phyloP scores from a whole-genome alignment of 2,329 filamentous ascomycete species.

The Fusarium longipes region DNA sequence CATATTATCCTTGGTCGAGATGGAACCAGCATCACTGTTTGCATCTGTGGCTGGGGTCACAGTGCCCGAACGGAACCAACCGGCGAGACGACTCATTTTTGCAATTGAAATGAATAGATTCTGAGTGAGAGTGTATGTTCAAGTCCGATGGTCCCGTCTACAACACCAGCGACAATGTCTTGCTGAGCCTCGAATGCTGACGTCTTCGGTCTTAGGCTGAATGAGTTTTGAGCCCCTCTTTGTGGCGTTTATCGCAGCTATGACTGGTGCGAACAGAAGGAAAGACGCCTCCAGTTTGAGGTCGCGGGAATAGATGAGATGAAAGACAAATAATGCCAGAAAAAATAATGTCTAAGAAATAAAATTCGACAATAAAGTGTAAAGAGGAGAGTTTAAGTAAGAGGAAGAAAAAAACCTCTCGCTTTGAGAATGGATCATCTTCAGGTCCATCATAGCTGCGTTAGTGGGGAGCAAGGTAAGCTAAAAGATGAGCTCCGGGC shows the following conservation, averaged over 20 bases:
- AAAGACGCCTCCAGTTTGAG: not conserved
- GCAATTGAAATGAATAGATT: not conserved
- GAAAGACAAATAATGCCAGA: not conserved
- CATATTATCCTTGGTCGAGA: conserved; percentile 43
- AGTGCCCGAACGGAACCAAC: conserved; percentile 62
- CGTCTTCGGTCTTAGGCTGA: conserved; percentile 38
- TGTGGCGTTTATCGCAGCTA: conserved; percentile 28
- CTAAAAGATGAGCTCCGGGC: conserved; percentile 20
- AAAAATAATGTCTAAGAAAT: not conserved
- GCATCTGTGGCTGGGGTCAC: conserved; percentile 47
- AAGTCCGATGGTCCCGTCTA: not conserved
- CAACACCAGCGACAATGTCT: not conserved
- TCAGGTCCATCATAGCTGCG: conserved; percentile 8
- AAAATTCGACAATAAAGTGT: not conserved
- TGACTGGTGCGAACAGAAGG: not conserved
- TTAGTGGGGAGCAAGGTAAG: conserved; percentile 16
- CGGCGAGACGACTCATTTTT: conserved; percentile 61
- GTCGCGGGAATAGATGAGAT: not conserved
- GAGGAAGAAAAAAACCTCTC: conserved; percentile 25
- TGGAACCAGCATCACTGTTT: conserved; percentile 47
- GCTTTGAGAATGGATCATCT: conserved; percentile 17
- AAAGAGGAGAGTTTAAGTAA: not conserved
- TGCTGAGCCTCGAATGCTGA: conserved; percentile 39
- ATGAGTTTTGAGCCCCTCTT: conserved; percentile 32
- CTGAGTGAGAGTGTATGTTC: not conserved